phyloP scores from a whole-genome alignment of 192 early-diverging fungal species.

The Backusella morwellensis region DNA sequence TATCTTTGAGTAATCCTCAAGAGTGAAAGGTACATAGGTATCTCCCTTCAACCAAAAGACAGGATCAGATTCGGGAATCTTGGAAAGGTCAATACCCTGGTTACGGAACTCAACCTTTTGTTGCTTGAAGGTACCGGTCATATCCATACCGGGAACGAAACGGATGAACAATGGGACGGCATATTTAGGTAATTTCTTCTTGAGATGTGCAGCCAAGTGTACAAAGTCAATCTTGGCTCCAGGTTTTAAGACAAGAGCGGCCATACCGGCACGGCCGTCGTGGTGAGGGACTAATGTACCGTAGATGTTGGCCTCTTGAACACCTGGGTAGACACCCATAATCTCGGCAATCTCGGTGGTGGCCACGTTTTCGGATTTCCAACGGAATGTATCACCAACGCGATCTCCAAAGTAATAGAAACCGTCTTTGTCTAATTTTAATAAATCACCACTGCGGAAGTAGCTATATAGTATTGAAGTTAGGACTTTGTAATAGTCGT shows the following conservation, averaged over 20 bases:
- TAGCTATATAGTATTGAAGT: background rate
- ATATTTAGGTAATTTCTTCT: slow-evolving; percentile 52
- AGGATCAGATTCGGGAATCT: slow-evolving; percentile 28
- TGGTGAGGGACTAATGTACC: slow-evolving; percentile 55
- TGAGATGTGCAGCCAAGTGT: slow-evolving; percentile 34
- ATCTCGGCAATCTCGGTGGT: slow-evolving; percentile 62
- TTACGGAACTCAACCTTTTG: slow-evolving; percentile 46
- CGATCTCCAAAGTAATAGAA: slow-evolving; percentile 69
- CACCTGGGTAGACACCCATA: slow-evolving; percentile 45
- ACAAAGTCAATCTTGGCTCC: slow-evolving; percentile 35
- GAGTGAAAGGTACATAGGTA: slow-evolving; percentile 41
- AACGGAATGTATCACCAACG: slow-evolving; percentile 69
- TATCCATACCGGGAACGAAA: slow-evolving; percentile 46
- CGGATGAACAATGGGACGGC: slow-evolving; percentile 66
- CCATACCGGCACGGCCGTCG: slow-evolving; percentile 69
- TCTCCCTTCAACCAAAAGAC: slow-evolving; percentile 47
- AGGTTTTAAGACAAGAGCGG: slow-evolving; percentile 51
- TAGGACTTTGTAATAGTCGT: background rate
- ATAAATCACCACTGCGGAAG: slow-evolving; percentile 61
- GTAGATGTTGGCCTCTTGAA: slow-evolving; percentile 63
- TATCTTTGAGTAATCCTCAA: slow-evolving; percentile 18
- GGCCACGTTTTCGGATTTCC: slow-evolving; percentile 65
- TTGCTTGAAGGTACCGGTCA: slow-evolving; percentile 54
- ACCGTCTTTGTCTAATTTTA: slow-evolving; percentile 46
- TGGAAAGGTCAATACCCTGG: slow-evolving; percentile 42